Base-by-base conservation (phyloP, 73 alveolate genomes). In the Uronychia setigera region DNA sequence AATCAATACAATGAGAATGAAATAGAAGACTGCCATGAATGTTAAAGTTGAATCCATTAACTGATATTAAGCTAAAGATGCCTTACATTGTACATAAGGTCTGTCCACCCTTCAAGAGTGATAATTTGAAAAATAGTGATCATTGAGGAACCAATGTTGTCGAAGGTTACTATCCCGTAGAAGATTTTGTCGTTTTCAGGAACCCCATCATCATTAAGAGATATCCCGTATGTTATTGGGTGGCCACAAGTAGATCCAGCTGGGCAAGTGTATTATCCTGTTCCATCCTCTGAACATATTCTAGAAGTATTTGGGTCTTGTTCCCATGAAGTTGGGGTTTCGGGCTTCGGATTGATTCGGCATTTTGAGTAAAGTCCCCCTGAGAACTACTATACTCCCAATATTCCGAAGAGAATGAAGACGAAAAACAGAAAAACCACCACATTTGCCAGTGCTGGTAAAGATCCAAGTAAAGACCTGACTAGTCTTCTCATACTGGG, bases 21-120 rank as follows among this genome's bases (percentile, higher is more conserved):
- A 92, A 35, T 88, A 92, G 30, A 84, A 29, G 34, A 32, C 78
- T 57, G 84, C 59, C 32, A 86, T 26, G 27, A 59, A 32, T 0
- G 57, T 29, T 25, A 9, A n/a, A 32, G 32, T 29, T 9, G 59
- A 9, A 31, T 74, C 83, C 80, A 27, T 0, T 26, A 88, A 0
- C 83, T 14, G 13, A 31, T 29, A 31, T 11, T 77, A 14, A 35
- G 29, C 26, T 77, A 77, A n/a, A 81, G 1, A 27, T 85, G 77
- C 9, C 58, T 46, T 31, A 85, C 29, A 31, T 77, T 67, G 32
- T 77, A 77, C 91, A 85, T 76, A 1, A 77, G 33, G 34, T 29
- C 34, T 0, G 86, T 85, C 91, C 91, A 85, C 0, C 86, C 86
- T 33, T 85, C 91, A 9, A 78, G 58, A 13, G 85, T 85, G n/a